Conservation (phyloP, 495 filamentous ascomycete genomes). For the Aspergillus ellipticus region DNA sequence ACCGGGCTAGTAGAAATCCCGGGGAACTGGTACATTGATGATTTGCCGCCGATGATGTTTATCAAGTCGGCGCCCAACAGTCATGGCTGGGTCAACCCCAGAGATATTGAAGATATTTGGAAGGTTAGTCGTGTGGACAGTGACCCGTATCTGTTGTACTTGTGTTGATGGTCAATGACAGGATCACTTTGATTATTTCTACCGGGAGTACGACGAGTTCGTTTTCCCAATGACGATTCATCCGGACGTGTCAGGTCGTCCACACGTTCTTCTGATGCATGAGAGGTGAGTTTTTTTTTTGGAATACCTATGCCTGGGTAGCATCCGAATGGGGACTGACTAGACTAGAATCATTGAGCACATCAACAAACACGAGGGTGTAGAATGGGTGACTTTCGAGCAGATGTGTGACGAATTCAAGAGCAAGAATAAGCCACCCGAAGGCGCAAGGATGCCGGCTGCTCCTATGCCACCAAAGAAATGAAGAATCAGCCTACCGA, state of each 20-base stretch:
- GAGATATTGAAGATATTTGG: conserved; percentile 56
- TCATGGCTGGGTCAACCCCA: conserved; percentile 59
- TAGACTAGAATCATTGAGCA: conserved; percentile 58
- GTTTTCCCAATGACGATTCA: conserved; percentile 70
- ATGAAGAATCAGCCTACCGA: background rate
- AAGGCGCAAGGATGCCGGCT: conserved; percentile 66
- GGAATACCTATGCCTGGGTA: background rate
- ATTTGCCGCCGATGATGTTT: conserved; percentile 60
- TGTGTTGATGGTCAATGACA: conserved; percentile 7
- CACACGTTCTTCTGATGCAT: conserved; percentile 67
- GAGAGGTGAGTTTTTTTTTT: conserved; percentile 35
- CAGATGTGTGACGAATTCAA: conserved; percentile 68
- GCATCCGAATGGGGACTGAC: background rate
- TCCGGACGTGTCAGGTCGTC: conserved; percentile 63
- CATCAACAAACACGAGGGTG: conserved; percentile 69
- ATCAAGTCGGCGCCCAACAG: conserved; percentile 58
- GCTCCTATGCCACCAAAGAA: conserved; percentile 11
- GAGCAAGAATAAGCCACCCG: conserved; percentile 61
- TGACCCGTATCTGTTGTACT: background rate
- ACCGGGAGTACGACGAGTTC: conserved; percentile 66
- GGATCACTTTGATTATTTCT: conserved; percentile 70
- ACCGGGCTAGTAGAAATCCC: conserved; percentile 64
- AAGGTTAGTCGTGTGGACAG: conserved; percentile 30
- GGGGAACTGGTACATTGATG: conserved; percentile 66
- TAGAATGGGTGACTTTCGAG: conserved; percentile 72